phyloP scores from a whole-genome alignment of 2,329 filamentous ascomycete genomes.

The Fusarium sp. region DNA sequence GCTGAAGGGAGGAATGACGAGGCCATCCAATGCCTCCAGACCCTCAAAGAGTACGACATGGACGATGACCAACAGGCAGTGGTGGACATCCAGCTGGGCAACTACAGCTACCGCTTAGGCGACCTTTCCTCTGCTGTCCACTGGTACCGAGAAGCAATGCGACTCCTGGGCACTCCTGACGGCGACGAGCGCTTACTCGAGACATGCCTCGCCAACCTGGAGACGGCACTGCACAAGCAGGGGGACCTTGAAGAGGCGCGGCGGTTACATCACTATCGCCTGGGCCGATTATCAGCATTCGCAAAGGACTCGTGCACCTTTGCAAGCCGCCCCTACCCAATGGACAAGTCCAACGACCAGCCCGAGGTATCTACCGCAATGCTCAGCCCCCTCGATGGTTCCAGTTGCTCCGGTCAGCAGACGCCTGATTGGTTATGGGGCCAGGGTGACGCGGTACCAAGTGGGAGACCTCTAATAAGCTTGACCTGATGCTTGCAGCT shows the following conservation, averaged over 20 bases:
- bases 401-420: slow-evolving; percentile 32
- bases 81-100: slow-evolving; percentile 48
- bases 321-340: slow-evolving; percentile 20
- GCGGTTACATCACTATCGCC: slow-evolving; percentile 44
- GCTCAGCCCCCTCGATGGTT: slow-evolving; percentile 30
- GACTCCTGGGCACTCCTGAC: slow-evolving; percentile 42
- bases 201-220: slow-evolving; percentile 50
- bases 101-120: slow-evolving; percentile 47
- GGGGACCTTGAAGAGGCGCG: slow-evolving; percentile 42
- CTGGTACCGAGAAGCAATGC: slow-evolving; percentile 46
- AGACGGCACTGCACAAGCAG: slow-evolving; percentile 42
- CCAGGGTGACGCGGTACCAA: slow-evolving; percentile 20
- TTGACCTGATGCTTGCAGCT: slow-evolving; percentile 32
- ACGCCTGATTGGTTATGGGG: slow-evolving; percentile 40
- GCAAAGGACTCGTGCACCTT: slow-evolving; percentile 44
- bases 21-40: slow-evolving; percentile 45
- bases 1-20: slow-evolving; percentile 46
- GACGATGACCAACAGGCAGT: slow-evolving; percentile 48
- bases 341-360: slow-evolving; percentile 8
- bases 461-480: slow-evolving; percentile 20
- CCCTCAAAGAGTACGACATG: slow-evolving; percentile 46
- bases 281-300: slow-evolving; percentile 45
- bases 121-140: slow-evolving; percentile 44
- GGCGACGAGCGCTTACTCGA: slow-evolving; percentile 48
- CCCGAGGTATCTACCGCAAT: slow-evolving; percentile 29